phyloP scores from a whole-genome alignment of 2,329 filamentous ascomycete genomes.

The Metarhizium guizhouense region DNA sequence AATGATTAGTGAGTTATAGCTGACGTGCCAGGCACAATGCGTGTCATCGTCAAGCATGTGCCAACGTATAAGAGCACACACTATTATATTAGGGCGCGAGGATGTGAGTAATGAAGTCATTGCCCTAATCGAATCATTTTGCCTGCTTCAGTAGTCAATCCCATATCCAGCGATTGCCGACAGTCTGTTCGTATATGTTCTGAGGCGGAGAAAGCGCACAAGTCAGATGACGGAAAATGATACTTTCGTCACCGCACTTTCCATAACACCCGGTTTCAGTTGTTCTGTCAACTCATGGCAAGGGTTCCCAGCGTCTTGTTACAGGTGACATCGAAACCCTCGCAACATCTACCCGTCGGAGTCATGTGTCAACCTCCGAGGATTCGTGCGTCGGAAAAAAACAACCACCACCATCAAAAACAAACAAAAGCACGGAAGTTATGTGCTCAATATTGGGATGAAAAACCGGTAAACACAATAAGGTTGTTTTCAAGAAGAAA shows the following conservation, averaged over 20 bases:
- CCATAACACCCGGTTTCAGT: background rate
- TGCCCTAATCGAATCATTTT: too few relatives aligned
- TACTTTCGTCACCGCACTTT: background rate
- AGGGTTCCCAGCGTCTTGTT: background rate
- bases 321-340: background rate
- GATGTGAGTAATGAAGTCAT: too few relatives aligned
- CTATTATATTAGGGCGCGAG: too few relatives aligned
- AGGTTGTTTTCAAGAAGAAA: constrained; percentile 9
- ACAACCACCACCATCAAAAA: too few relatives aligned
- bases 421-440: too few relatives aligned
- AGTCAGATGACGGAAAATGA: background rate
- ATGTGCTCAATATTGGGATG: background rate
- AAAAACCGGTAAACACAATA: constrained; percentile 5
- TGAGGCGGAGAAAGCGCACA: background rate
- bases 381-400: too few relatives aligned
- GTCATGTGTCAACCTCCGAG: too few relatives aligned
- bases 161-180: too few relatives aligned
- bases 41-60: too few relatives aligned
- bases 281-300: background rate
- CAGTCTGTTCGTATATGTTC: too few relatives aligned
- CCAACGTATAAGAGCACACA: too few relatives aligned
- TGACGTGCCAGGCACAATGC: background rate
- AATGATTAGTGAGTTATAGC: background rate
- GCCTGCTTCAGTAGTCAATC: too few relatives aligned
- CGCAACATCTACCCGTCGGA: background rate